Evolutionary conservation across 768 basidiomycete species (phyloP).

Genomic region (Hygrophoropsis aurantiaca): DNA sequence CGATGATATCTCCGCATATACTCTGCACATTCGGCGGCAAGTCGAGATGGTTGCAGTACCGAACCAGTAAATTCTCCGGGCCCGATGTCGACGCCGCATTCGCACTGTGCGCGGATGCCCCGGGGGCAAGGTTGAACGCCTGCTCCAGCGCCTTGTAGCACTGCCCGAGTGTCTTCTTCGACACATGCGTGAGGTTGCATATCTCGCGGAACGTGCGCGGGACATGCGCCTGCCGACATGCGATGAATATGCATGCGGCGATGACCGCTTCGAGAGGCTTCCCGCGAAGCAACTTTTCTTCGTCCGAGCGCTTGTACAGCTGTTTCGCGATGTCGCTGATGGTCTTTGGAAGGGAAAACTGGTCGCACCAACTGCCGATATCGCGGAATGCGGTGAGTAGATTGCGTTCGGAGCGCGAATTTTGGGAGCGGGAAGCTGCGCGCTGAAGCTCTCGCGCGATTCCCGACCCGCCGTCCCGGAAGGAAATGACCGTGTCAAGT

Average conservation of each 20-base stretch:
- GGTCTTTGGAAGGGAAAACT: slow-evolving; percentile 89
- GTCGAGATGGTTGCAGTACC: slow-evolving; percentile 92
- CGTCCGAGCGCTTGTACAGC: slow-evolving; percentile 95
- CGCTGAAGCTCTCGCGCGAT: slow-evolving; percentile 90
- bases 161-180: slow-evolving; percentile 93
- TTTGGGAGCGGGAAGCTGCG: slow-evolving; percentile 80
- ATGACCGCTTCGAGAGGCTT: slow-evolving; percentile 93
- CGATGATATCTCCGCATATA: slow-evolving; percentile 80
- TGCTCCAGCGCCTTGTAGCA: slow-evolving; percentile 88
- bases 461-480: slow-evolving; percentile 92
- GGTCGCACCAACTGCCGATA: slow-evolving; percentile 92
- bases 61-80: slow-evolving; percentile 85
- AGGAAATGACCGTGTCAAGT: slow-evolving; percentile 92
- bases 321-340: slow-evolving; percentile 97
- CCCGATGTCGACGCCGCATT: slow-evolving; percentile 49
- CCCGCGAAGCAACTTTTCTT: slow-evolving; percentile 88
- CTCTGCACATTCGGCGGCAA: slow-evolving; percentile 80
- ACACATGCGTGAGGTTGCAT: slow-evolving; percentile 88
- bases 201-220: slow-evolving; percentile 96
- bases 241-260: slow-evolving; percentile 97
- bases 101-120: slow-evolving; percentile 59
- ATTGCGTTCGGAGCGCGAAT: slow-evolving; percentile 79
- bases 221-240: slow-evolving; percentile 93
- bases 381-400: slow-evolving; percentile 87
- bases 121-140: slow-evolving; percentile 85